Base-by-base conservation (phyloP, 495 filamentous ascomycete genomes). In the Penicillium herquei region DNA sequence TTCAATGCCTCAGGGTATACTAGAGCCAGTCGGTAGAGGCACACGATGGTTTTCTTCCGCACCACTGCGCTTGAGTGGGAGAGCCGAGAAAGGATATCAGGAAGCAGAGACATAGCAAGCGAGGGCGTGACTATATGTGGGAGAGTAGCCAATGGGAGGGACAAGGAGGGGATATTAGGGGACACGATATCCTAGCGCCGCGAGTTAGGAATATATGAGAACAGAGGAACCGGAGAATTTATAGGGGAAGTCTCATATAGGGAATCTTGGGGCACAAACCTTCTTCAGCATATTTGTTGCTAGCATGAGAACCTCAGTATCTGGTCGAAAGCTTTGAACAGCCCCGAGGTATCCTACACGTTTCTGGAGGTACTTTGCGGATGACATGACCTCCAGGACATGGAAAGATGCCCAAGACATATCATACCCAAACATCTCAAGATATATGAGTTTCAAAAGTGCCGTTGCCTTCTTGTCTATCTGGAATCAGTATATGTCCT, bases 341-440 rank as follows among this genome's bases (percentile, higher is more conserved):
- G 94, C 94, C 4, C 88, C 93, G n/a, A 98, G 83, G 72, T 98
- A 98, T 26, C 92, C 94, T 40, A 96, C 90, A 55, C 94, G 77
- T 70, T 98, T 98, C 68, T 96, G 94, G 35, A 89, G 79, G 69
- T 96, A 96, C 70, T 96, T 97, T 13, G 86, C 71, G 6, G 90
- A 94, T 18, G 92, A 95, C 94, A 98, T 98, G 70, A 98, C 94
- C 73, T 98, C 94, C 33, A 98, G 86, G 11, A 97, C 94, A 69
- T 98, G 89, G 70, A 98, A 98, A 8, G 91, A 91, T 16, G 95
- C 94, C 94, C 94, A 98, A 0, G 94, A 97, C 94, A 98, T 98
- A 73, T 98, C 94, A 65, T 98, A 89, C 10, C 94, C 94, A 66
- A 96, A 91, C 94, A 98, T 98, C 70, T 98, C 94, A 56, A 98